Conservation (phyloP, 345 rosid genomes). For the Dipteronia dyeriana region DNA sequence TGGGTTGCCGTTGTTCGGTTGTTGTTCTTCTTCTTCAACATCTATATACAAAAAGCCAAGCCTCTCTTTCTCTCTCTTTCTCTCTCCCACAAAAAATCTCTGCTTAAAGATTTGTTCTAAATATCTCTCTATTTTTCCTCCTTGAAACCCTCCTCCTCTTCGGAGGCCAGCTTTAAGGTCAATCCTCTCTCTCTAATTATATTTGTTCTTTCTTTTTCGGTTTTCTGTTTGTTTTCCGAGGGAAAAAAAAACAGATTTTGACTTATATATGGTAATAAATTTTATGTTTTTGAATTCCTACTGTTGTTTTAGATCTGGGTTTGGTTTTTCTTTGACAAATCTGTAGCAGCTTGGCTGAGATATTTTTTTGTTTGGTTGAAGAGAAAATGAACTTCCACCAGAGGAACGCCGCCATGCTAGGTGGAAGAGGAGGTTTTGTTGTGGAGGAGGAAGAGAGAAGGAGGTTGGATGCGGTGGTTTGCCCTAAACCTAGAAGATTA, state of each 20-base stretch:
- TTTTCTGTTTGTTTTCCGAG: background rate
- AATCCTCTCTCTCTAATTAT: background rate
- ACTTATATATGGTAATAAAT: background rate
- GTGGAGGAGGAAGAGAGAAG: conserved; percentile 46
- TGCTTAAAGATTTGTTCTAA: background rate
- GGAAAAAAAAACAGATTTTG: background rate
- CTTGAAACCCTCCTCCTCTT: conserved; percentile 30
- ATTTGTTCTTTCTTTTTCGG: background rate
- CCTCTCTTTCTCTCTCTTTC: background rate
- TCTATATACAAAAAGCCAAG: background rate
- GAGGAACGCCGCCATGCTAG: conserved; percentile 43
- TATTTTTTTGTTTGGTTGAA: background rate
- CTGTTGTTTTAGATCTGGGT: background rate
- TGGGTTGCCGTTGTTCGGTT: background rate
- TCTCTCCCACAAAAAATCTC: background rate
- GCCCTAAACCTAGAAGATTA: conserved; percentile 64
- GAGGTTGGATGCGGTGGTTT: conserved; percentile 45
- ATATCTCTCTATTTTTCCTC: conserved; percentile 22
- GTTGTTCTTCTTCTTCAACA: background rate
- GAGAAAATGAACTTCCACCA: conserved; percentile 28
- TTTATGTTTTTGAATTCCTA: background rate
- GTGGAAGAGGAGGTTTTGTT: conserved; percentile 14
- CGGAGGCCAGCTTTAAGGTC: conserved; percentile 25
- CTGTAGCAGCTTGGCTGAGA: background rate
- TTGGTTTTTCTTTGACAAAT: background rate